Evolutionary conservation across 2,329 filamentous ascomycete genomes (phyloP), one percentile per base, ranked within the genome.

Genomic region (Aspergillus fumigatus): DNA sequence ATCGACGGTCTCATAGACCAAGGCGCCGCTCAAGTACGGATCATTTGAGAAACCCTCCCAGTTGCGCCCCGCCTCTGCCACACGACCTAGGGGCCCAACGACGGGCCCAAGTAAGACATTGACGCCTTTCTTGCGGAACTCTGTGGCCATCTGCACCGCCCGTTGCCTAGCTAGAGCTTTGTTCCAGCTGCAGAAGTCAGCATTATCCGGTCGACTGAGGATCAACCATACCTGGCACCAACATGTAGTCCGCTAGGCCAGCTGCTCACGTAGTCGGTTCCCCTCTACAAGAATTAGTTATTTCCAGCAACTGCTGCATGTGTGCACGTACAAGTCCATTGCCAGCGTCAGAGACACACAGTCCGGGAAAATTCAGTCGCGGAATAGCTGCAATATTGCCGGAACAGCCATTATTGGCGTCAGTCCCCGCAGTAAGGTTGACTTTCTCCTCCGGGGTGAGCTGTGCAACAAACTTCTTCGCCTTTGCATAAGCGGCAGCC

Each of bases 21-120:
- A 70, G 55, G 73, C 71, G 14, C 77, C 79, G 29, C 72, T 74
- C 40, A 78, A 71, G 58, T 80, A 82, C 0, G 79, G 78, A 60
- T 82, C 80, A 7, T 73, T 70, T 7, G 73, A 74, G 58, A 82
- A 82, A 0, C 79, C 78, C 62, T 80, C 76, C 76, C 75, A 80
- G 56, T 79, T 79, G 3, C 78, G 67, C 2, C 78, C 78, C 17
- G 75, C 78, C 8, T 52, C 64, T 17, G 54, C 59, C 3, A 63
- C 21, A 29, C 62, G 62, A 9, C 70, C 69, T 3, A 73, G 50
- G 0, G 71, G 74, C 2, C 77, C 77, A 32, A 75, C 64, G 53
- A 80, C 71, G 23, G 77, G 77, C 0, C 75, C 77, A 3, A 79
- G 70, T 4, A 73, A 63, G 8, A 79, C 67, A 59, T 79, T 69